These are phyloP conservation scores for Polyplosphaeria fusca DNA, from an alignment of 495 filamentous ascomycete genomes.

Conservation along the genomic window DNA sequence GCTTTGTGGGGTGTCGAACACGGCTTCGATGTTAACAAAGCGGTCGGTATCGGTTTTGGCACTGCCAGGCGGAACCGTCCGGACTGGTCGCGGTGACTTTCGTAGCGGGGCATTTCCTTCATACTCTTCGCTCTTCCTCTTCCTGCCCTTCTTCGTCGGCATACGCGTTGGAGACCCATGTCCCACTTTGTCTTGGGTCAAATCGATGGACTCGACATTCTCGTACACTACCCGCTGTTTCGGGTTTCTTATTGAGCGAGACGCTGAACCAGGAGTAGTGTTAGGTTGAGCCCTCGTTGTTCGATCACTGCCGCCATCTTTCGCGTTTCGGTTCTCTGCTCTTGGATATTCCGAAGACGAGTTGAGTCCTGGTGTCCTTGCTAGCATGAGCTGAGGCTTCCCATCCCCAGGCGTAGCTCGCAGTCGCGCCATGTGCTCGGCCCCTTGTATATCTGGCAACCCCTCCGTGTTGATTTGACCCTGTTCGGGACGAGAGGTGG, in stretches of 20 bases:
- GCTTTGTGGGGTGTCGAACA: constrained; percentile 16
- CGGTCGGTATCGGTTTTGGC: background rate
- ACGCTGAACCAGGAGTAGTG: too few relatives aligned
- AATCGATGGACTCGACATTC: constrained; percentile 69
- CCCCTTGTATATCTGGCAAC: constrained; percentile 7
- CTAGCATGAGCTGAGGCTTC: constrained; percentile 51
- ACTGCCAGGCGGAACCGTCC: background rate
- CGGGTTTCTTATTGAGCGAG: background rate
- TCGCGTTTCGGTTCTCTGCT: too few relatives aligned
- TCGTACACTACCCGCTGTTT: constrained; percentile 17
- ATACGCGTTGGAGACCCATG: constrained; percentile 2
- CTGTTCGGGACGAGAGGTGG: constrained; percentile 7
- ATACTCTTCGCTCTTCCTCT: constrained; percentile 72
- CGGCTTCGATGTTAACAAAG: constrained; percentile 40
- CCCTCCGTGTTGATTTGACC: constrained; percentile 6
- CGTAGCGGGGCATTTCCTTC: constrained; percentile 37
- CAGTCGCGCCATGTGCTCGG: constrained; percentile 56
- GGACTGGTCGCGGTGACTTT: constrained; percentile 12
- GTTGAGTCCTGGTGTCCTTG: constrained; percentile 3
- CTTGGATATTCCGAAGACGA: too few relatives aligned
- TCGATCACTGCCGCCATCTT: too few relatives aligned
- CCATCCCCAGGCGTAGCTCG: constrained; percentile 49
- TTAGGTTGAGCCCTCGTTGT: too few relatives aligned
- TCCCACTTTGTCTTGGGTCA: constrained; percentile 55
- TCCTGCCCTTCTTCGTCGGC: constrained; percentile 55